A percentile compares a stretch with the other conserved stretches of the same genome.
Evolutionary conservation across 2,329 filamentous ascomycete genomes (phyloP).

Genomic region (Xylariales sp.): DNA sequence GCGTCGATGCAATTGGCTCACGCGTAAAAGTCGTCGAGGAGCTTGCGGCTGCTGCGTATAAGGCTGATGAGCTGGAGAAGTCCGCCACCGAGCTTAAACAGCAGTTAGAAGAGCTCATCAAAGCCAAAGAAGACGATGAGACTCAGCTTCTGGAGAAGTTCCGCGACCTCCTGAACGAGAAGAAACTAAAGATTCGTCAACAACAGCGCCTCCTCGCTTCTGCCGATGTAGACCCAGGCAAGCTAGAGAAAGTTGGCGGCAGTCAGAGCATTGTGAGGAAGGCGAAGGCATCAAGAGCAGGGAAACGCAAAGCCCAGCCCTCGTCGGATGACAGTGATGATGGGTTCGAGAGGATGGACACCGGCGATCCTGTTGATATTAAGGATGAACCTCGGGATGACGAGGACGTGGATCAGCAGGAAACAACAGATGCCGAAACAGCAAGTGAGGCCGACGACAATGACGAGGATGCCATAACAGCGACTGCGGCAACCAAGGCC

Average conservation of each 20-base stretch:
- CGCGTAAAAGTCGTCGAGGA: slow-evolving; percentile 40
- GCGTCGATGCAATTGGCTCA: slow-evolving; percentile 50
- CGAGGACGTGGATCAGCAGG: slow-evolving; percentile 33
- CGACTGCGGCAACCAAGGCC: slow-evolving; percentile 11
- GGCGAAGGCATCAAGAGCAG: slow-evolving; percentile 34
- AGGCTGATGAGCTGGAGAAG: slow-evolving; percentile 45
- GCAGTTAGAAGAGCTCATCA: slow-evolving; percentile 62
- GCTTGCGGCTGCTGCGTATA: slow-evolving; percentile 36
- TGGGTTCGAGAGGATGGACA: slow-evolving; percentile 46
- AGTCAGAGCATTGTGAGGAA: slow-evolving; percentile 17
- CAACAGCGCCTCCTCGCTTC: slow-evolving; percentile 58
- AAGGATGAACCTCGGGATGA: slow-evolving; percentile 21
- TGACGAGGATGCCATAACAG: slow-evolving; percentile 25
- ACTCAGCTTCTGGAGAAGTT: slow-evolving; percentile 64
- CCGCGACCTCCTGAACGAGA: slow-evolving; percentile 66
- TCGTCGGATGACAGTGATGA: slow-evolving; percentile 40
- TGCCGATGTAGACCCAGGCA: slow-evolving; percentile 37
- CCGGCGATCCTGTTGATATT: slow-evolving; percentile 33
- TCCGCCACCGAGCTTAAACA: slow-evolving; percentile 53
- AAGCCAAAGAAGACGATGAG: slow-evolving; percentile 63
- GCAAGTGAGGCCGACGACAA: slow-evolving; percentile 38
- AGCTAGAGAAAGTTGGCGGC: slow-evolving; percentile 25
- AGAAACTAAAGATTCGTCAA: slow-evolving; percentile 74
- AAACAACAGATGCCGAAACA: slow-evolving; percentile 36
- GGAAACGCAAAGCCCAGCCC: slow-evolving; percentile 46